Evolutionary conservation across 2,329 filamentous ascomycete genomes (phyloP).

Genomic region (Scorias spongiosa): DNA sequence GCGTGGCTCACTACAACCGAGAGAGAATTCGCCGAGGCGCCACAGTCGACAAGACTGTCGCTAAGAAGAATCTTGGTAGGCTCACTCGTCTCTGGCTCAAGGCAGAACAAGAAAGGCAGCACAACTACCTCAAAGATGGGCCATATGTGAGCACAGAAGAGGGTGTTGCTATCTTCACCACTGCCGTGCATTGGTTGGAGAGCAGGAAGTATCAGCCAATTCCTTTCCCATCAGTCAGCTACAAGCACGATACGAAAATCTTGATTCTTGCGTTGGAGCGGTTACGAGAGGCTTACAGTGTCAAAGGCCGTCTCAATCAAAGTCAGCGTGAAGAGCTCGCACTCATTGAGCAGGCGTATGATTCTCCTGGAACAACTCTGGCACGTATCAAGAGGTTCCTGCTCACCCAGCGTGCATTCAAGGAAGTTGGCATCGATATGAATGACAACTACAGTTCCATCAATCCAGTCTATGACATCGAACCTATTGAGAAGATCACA

Average conservation of each 20-base stretch:
- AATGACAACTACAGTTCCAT: conserved; percentile 99
- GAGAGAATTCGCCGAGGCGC: conserved; percentile 92
- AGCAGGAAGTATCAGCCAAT: conserved; percentile 97
- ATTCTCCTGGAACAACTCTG: conserved; percentile 88
- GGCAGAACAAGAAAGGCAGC: conserved; percentile 92
- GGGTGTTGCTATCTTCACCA: conserved; percentile 96
- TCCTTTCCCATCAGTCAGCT: conserved; percentile 95
- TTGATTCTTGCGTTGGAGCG: conserved; percentile 88
- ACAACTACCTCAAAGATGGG: conserved; percentile 99
- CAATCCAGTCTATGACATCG: conserved; percentile 97
- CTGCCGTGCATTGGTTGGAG: conserved; percentile 96
- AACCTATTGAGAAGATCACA: conserved; percentile 98
- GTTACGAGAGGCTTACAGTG: conserved; percentile 87
- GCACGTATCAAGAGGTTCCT: conserved; percentile 96
- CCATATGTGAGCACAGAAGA: conserved; percentile 98
- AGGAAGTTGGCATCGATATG: conserved; percentile 99
- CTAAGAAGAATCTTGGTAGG: conserved; percentile 95
- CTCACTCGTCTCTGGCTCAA: conserved; percentile 94
- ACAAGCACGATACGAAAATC: conserved; percentile 99
- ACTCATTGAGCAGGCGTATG: conserved; percentile 94
- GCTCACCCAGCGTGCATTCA: conserved; percentile 93
- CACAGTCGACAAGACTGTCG: conserved; percentile 96
- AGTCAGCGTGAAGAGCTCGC: conserved; percentile 94
- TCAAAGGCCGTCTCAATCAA: conserved; percentile 92
- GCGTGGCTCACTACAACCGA: conserved; percentile 95